A percentile compares a stretch with the other conserved stretches of the same genome.
These are phyloP conservation scores for Davidsoniella eucalypti DNA, from an alignment of 2,329 filamentous ascomycete species.

Conservation along the genomic window DNA sequence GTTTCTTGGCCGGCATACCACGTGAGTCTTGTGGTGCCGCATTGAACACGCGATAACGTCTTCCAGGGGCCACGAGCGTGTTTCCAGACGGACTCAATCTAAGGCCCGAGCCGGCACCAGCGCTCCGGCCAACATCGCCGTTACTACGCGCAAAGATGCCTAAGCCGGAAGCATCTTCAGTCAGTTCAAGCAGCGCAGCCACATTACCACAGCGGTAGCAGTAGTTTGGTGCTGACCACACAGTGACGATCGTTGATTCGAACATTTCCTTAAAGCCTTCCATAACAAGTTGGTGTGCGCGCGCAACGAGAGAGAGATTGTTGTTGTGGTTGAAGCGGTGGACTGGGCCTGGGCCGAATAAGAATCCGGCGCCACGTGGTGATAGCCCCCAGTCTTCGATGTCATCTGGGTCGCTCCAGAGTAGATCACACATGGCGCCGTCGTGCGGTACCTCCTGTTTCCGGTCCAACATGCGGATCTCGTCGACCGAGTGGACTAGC, in stretches of 20 bases:
- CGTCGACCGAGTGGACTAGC: slow-evolving; percentile 82
- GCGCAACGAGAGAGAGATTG: slow-evolving; percentile 77
- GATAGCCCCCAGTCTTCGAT: slow-evolving; percentile 95
- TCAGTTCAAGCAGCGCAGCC: slow-evolving; percentile 81
- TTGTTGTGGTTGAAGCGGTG: slow-evolving; percentile 92
- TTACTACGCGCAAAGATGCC: slow-evolving; percentile 54
- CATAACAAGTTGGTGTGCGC: slow-evolving; percentile 96
- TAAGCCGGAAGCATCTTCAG: slow-evolving; percentile 66
- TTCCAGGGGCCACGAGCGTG: slow-evolving; percentile 47
- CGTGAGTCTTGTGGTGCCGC: slow-evolving; percentile 89
- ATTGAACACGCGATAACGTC: slow-evolving; percentile 88
- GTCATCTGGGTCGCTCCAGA: slow-evolving; percentile 97
- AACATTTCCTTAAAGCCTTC: slow-evolving; percentile 99
- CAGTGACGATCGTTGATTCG: slow-evolving; percentile 83
- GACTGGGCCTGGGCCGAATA: slow-evolving; percentile 91
- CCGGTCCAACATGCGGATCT: slow-evolving; percentile 83
- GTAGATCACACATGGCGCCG: slow-evolving; percentile 93
- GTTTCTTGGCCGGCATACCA: slow-evolving; percentile 98
- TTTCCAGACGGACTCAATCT: slow-evolving; percentile 30
- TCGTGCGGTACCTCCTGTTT: slow-evolving; percentile 98
- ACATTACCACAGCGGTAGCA: slow-evolving; percentile 95
- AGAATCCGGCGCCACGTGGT: slow-evolving; percentile 83
- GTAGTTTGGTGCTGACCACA: slow-evolving; percentile 97
- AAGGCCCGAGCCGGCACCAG: slow-evolving; percentile 23
- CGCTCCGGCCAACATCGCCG: slow-evolving; percentile 48